Evolutionary conservation across 495 filamentous ascomycete genomes (phyloP).

Genomic region (Eremomyces bilateralis): DNA sequence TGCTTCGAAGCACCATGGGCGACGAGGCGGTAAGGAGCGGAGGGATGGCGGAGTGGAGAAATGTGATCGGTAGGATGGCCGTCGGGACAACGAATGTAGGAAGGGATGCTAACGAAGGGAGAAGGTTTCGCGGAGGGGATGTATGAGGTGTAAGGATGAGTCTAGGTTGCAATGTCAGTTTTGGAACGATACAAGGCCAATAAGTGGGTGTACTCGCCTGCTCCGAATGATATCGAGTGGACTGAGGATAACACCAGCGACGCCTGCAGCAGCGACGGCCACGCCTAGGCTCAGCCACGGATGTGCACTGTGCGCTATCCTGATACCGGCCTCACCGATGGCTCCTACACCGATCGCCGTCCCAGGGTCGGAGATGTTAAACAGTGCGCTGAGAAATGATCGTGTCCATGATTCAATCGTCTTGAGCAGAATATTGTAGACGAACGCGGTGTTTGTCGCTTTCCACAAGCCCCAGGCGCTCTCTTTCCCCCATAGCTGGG

Average conservation of each 20-base stretch:
- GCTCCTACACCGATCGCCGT: conserved; percentile 14
- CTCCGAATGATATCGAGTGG: conserved; percentile 84
- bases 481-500: conserved; percentile 72
- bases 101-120: conserved; percentile 51
- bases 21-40: conserved; percentile 56
- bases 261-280: conserved; percentile 59
- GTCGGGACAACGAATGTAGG: conserved; percentile 50
- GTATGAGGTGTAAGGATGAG: conserved; percentile 63
- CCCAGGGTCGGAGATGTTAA: conserved; percentile 64
- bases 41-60: conserved; percentile 66
- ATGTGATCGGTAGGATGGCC: conserved; percentile 53
- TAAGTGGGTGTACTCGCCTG: conserved; percentile 24
- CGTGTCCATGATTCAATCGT: conserved; percentile 71
- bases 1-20: conserved; percentile 59
- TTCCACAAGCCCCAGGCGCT: conserved; percentile 89
- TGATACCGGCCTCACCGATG: conserved; percentile 15
- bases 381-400: conserved; percentile 56
- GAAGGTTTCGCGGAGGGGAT: conserved; percentile 46
- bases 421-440: conserved; percentile 69
- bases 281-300: conserved; percentile 54
- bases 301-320: conserved; percentile 48
- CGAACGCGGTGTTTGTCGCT: conserved; percentile 71
- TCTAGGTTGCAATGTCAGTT: no score
- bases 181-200: no score
- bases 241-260: conserved; percentile 57